These are phyloP conservation scores for Marasmius sp. DNA, from an alignment of 1,284 basidiomycete genomes.

Conservation along the genomic window DNA sequence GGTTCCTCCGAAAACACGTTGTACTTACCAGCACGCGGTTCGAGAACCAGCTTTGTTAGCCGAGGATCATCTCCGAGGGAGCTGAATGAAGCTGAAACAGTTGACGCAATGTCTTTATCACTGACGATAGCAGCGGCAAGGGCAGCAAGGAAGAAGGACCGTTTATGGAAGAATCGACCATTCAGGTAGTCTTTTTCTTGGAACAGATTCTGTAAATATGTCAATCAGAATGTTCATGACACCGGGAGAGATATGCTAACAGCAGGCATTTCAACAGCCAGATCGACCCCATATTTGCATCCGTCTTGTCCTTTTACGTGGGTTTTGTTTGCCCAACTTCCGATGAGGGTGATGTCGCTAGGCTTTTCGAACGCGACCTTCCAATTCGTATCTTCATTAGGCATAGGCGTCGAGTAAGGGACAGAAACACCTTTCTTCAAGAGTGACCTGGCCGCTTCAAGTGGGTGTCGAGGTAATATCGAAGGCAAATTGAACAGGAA, in stretches of 20 bases:
- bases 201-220: slow-evolving; percentile 62
- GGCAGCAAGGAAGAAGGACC: slow-evolving; percentile 86
- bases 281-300: slow-evolving; percentile 71
- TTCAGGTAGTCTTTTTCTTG: slow-evolving; percentile 96
- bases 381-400: slow-evolving; percentile 75
- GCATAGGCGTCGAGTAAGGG: slow-evolving; percentile 63
- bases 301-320: slow-evolving; percentile 66
- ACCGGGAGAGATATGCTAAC: slow-evolving; percentile 42
- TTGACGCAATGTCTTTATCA: slow-evolving; percentile 37
- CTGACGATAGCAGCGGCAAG: slow-evolving; percentile 67
- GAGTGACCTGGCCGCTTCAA: slow-evolving; percentile 55
- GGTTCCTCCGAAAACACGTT: slow-evolving; percentile 2
- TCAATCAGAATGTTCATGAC: slow-evolving; percentile 5
- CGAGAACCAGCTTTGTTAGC: slow-evolving; percentile 65
- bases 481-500: slow-evolving; percentile 60
- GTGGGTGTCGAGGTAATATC: slow-evolving; percentile 62
- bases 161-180: slow-evolving; percentile 90
- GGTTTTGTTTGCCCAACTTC: slow-evolving; percentile 74
- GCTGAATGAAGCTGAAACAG: slow-evolving; percentile 59
- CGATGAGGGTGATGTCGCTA: slow-evolving; percentile 65
- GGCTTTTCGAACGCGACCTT: slow-evolving; percentile 73
- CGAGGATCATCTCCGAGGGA: slow-evolving; percentile 67
- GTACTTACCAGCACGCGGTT: slow-evolving; percentile 52
- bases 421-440: slow-evolving; percentile 54
- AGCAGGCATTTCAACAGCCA: slow-evolving; percentile 85